Conservation (phyloP, 2,329 filamentous ascomycete species). For the Escovopsis sp. region DNA sequence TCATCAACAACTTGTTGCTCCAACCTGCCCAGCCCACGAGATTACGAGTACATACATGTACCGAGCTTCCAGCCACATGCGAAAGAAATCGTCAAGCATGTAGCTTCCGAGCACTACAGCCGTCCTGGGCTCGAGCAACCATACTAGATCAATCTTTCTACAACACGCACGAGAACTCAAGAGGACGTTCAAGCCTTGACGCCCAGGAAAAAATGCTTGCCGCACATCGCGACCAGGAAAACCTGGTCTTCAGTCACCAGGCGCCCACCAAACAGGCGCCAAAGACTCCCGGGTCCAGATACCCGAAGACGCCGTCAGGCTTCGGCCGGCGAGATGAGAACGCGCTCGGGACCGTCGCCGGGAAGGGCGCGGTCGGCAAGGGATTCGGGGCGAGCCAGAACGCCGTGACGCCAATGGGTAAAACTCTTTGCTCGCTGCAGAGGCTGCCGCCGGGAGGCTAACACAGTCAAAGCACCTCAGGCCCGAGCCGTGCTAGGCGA, state of each 20-base stretch:
- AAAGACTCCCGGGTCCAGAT: constrained; percentile 66
- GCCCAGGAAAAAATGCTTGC: constrained; percentile 47
- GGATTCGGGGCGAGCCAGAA: constrained; percentile 31
- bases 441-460: background rate
- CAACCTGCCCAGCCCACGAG: too few species aligned
- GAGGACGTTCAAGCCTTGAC: too few species aligned
- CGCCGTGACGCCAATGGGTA: constrained; percentile 73
- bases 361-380: constrained; percentile 32
- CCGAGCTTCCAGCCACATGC: too few species aligned
- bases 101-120: too few species aligned
- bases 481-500: constrained; percentile 72
- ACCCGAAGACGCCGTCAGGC: constrained; percentile 71
- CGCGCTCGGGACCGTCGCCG: constrained; percentile 27
- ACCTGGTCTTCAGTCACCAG: constrained; percentile 63
- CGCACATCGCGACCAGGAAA: constrained; percentile 73
- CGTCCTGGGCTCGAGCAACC: too few species aligned
- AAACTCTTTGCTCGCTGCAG: constrained; percentile 9
- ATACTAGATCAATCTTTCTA: too few species aligned
- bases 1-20: too few species aligned
- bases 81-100: too few species aligned
- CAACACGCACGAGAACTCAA: too few species aligned
- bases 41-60: too few species aligned
- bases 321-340: constrained; percentile 77
- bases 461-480: constrained; percentile 23
- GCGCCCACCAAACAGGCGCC: constrained; percentile 60